A percentile compares a stretch with the other conserved stretches of the same genome.
These are phyloP conservation scores for Meira nashicola DNA, from an alignment of 1,284 basidiomycete species.

Conservation along the genomic window DNA sequence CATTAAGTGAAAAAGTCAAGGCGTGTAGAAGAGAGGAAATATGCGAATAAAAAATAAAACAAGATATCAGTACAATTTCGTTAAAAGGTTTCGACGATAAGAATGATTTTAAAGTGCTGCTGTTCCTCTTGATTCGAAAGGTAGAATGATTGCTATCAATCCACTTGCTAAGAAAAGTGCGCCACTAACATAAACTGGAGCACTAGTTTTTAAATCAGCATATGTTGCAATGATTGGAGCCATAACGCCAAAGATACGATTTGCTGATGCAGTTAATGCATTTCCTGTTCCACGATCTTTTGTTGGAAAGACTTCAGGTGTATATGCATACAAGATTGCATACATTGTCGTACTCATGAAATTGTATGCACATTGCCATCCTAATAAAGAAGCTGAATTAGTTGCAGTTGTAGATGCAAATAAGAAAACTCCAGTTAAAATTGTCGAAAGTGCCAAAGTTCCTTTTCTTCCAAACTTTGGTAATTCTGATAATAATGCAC, in stretches of 20 bases:
- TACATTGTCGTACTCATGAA: constrained; percentile 12
- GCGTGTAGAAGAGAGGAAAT: no score
- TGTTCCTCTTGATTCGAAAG: constrained; percentile 10
- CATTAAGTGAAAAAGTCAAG: no score
- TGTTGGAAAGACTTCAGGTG: constrained; percentile 16
- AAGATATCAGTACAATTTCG: no score
- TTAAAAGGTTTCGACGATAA: background rate
- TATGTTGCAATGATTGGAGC: constrained; percentile 14
- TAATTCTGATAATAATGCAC: constrained; percentile 58
- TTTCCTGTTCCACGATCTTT: constrained; percentile 14
- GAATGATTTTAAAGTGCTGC: constrained; percentile 1
- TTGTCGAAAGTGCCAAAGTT: constrained; percentile 7
- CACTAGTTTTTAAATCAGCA: constrained; percentile 51
- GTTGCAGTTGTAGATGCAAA: constrained; percentile 14
- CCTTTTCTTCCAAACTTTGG: constrained; percentile 54
- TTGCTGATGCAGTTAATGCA: constrained; percentile 7
- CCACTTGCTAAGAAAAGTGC: constrained; percentile 13
- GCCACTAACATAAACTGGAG: constrained; percentile 50
- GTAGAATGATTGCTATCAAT: constrained; percentile 5
- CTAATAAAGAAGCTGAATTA: constrained; percentile 5
- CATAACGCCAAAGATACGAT: constrained; percentile 15
- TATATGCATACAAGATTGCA: constrained; percentile 14
- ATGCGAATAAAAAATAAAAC: no score
- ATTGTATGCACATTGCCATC: constrained; percentile 16
- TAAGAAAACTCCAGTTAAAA: constrained; percentile 12